A percentile compares a stretch with the other conserved stretches of the same genome.
Evolutionary conservation across 75 land plant genomes (phyloP).

Genomic region (Adiantum capillusveneris): DNA sequence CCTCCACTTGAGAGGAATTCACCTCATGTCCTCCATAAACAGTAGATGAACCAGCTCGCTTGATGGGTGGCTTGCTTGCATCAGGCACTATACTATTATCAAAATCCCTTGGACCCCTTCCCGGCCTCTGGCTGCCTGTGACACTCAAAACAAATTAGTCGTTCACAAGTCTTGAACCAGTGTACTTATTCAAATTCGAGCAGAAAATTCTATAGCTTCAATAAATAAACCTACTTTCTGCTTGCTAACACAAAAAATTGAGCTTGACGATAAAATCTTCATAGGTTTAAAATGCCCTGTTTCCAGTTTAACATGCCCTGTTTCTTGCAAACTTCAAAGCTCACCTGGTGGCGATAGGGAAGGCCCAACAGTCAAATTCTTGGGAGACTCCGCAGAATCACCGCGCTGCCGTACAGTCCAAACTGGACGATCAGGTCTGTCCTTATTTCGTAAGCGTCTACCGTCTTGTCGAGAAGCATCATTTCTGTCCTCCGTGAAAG

Average conservation of each 20-base stretch:
- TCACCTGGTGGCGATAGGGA: constrained; percentile 9
- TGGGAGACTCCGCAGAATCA: constrained; percentile 42
- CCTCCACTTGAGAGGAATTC: no score
- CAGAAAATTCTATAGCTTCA: no score
- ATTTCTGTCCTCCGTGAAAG: constrained; percentile 10
- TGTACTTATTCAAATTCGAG: no score
- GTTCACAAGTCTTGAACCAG: no score
- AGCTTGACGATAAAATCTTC: no score
- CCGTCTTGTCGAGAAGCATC: constrained; percentile 24
- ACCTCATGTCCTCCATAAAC: constrained; percentile 59
- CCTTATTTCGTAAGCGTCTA: constrained; percentile 56
- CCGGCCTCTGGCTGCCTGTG: constrained; percentile 42
- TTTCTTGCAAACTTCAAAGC: constrained; percentile 1
- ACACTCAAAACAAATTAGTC: background rate
- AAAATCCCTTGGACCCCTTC: constrained; percentile 43
- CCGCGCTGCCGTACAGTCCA: constrained; percentile 78
- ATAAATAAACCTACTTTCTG: no score
- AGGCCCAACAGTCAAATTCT: constrained; percentile 13
- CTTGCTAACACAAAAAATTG: no score
- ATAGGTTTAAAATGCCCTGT: no score
- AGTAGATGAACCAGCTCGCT: constrained; percentile 27
- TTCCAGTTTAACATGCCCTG: constrained; percentile 11
- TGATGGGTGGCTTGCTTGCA: constrained; percentile 41
- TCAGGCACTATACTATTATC: constrained; percentile 16
- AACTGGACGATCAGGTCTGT: constrained; percentile 71